These are phyloP conservation scores for Cenchrus fungigraminus DNA, from an alignment of 176 grass and related monocot species.

Conservation along the genomic window DNA sequence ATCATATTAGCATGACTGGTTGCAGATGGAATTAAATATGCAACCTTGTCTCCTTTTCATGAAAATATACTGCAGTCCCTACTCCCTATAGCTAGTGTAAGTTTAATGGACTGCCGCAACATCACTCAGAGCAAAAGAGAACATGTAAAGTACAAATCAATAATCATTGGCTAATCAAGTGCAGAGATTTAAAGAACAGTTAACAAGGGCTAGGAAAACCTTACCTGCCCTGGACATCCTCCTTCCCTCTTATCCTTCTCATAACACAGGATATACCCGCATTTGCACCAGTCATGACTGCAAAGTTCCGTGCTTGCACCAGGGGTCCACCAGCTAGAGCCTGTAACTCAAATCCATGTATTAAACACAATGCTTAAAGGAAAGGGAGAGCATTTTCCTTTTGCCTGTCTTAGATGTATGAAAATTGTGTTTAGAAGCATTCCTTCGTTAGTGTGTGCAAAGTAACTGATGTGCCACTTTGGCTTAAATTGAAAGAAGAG, in stretches of 20 bases:
- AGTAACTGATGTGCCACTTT: constrained; percentile 11
- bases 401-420: not conserved
- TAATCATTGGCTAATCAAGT: not conserved
- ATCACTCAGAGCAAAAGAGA: not conserved
- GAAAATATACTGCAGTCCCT: not conserved
- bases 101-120: constrained; percentile 7
- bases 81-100: not conserved
- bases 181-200: constrained; percentile 22
- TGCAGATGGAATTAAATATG: not conserved
- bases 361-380: constrained; percentile 9
- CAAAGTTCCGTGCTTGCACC: constrained; percentile 97
- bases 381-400: not conserved
- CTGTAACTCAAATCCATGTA: constrained; percentile 40
- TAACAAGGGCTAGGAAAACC: not conserved
- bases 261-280: constrained; percentile 95
- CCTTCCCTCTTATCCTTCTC: constrained; percentile 92
- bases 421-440: not conserved
- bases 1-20: not conserved
- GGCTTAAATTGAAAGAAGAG: constrained; percentile 26
- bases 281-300: constrained; percentile 95
- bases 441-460: not conserved
- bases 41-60: not conserved
- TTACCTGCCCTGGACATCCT: constrained; percentile 94
- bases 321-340: constrained; percentile 91
- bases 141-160: not conserved